These are phyloP conservation scores for Aureobasidium sp. DNA, from an alignment of 2,329 filamentous ascomycete genomes.

Conservation along the genomic window DNA sequence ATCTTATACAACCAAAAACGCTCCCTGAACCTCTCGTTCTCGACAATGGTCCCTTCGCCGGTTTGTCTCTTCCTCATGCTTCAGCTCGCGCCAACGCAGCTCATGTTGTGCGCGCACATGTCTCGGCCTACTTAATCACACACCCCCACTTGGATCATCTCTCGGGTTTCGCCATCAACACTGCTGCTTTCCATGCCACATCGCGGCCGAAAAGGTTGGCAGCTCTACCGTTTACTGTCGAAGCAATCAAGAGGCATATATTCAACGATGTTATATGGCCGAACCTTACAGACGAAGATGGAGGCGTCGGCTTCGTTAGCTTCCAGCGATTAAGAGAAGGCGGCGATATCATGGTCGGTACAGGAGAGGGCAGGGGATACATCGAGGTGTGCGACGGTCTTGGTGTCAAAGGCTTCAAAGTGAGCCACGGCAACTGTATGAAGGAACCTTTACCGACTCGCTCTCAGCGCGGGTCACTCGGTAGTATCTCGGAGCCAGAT, in stretches of 20 bases:
- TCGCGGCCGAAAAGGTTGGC: constrained; percentile 76
- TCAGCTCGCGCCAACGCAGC: constrained; percentile 71
- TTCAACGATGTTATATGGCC: constrained; percentile 99
- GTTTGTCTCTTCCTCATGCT: constrained; percentile 61
- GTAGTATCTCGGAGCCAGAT: constrained; percentile 31
- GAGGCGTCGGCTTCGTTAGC: constrained; percentile 84
- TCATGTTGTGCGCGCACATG: constrained; percentile 67
- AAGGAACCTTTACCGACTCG: constrained; percentile 38
- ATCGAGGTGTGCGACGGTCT: constrained; percentile 82
- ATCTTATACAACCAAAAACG: constrained; percentile 1
- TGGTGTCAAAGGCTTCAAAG: constrained; percentile 77
- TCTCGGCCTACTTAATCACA: constrained; percentile 87
- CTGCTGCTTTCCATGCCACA: constrained; percentile 72
- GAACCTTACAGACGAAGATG: constrained; percentile 92
- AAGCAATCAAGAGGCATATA: constrained; percentile 85
- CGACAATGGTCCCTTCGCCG: constrained; percentile 66
- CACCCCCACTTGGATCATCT: constrained; percentile 97
- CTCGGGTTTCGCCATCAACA: constrained; percentile 86
- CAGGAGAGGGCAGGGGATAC: constrained; percentile 74
- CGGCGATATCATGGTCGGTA: constrained; percentile 74
- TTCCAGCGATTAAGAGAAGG: constrained; percentile 85
- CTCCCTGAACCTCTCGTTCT: constrained; percentile 44
- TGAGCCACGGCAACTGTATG: constrained; percentile 87
- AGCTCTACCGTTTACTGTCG: constrained; percentile 79
- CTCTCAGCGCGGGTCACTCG: constrained; percentile 36